Conservation (phyloP, 1,284 basidiomycete species). For the Ganoderma resinaceum region DNA sequence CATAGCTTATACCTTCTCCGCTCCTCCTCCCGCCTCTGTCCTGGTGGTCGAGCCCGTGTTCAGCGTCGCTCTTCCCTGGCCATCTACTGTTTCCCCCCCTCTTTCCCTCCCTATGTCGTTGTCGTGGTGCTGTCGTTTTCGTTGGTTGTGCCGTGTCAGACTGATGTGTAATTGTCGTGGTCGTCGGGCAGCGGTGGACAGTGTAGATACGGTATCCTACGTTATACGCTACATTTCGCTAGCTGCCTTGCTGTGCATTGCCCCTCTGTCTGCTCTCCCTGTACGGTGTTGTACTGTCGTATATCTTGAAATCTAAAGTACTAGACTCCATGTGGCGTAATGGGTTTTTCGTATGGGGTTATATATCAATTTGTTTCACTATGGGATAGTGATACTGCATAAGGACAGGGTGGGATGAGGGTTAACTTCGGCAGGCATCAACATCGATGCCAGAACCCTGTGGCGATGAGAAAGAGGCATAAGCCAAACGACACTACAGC, state of each 20-base stretch:
- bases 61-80: not conserved
- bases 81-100: too few species aligned
- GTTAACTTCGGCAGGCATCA: not conserved
- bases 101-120: constrained; percentile 18
- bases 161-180: constrained; percentile 28
- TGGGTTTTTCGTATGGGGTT: constrained; percentile 7
- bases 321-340: constrained; percentile 26
- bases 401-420: not conserved
- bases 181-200: constrained; percentile 31
- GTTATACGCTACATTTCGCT: constrained; percentile 26
- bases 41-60: not conserved
- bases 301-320: constrained; percentile 38
- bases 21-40: not conserved
- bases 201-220: constrained; percentile 28
- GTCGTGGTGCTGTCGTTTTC: constrained; percentile 31
- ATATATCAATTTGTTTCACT: not conserved
- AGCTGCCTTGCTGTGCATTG: constrained; percentile 35
- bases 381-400: not conserved
- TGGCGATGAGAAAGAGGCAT: too few species aligned
- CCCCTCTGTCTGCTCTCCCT: constrained; percentile 28
- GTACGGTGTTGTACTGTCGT: constrained; percentile 40
- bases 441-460: too few species aligned
- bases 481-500: too few species aligned
- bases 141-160: constrained; percentile 20
- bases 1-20: constrained; percentile 16